Evolutionary conservation across 352 stramenopile species (phyloP), one percentile per base, ranked within the genome.

Genomic region (Globisporangium abappressorium): DNA sequence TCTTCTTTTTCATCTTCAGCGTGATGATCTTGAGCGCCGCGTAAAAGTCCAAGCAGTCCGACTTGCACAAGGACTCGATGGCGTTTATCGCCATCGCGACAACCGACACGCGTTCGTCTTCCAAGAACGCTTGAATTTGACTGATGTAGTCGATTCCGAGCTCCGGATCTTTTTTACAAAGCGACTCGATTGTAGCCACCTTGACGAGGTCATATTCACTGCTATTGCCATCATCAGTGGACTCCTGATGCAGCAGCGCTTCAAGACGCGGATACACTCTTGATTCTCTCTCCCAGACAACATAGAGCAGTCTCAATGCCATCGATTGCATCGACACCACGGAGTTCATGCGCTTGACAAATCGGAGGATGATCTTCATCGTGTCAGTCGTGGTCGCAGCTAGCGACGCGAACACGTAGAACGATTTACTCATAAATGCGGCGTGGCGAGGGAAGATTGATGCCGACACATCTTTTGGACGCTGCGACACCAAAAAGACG

Each of bases 41-140:
- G 60, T 87, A 88, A 56, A 91, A 91, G 69, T 94, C 87, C 56
- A 94, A 72, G 41, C 82, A 90, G 57, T 93, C 85, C 11, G 66
- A 78, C 20, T 65, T 57, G 66, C 85, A 92, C 34, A 94, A 68
- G 20, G 76, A 62, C 9, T 74, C 71, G 43, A 93, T 84, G 5
- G 83, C 86, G 38, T 85, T 75, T 33, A 94, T 70, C 0, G 85
- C 85, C 82, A 93, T 90, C 7, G 76, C 71, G 26, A 78, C 85
- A 11, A 92, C 73, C 0, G 81, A 85, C 36, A 80, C 72, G 36
- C 83, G 53, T 12, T 75, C 24, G 38, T 89, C 68, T 72, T 92
- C 82, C 14, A 94, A 64, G 51, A 72, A 82, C 33, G 6, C 60
- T 70, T 94, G 84, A 53, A 94, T 83, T 9, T 67, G 67, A 30